These are phyloP conservation scores for Candida cerambycidarum DNA, from an alignment of 805 yeast genomes.

Conservation along the genomic window DNA sequence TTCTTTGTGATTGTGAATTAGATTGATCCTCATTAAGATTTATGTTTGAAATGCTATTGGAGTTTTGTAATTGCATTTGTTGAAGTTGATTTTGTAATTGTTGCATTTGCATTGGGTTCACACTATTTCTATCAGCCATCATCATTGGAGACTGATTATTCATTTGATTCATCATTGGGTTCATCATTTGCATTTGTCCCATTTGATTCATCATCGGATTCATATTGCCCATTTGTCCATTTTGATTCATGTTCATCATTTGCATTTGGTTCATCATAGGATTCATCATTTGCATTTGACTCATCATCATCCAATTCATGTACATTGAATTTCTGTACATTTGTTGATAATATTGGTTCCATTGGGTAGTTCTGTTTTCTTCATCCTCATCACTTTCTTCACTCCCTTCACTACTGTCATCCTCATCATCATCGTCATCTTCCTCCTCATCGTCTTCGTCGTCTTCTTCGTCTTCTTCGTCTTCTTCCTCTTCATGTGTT, in stretches of 20 bases:
- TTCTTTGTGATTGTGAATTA: not conserved
- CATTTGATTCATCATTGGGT: conserved; percentile 4
- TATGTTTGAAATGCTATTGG: not conserved
- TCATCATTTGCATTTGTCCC: conserved; percentile 6
- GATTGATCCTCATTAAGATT: not conserved
- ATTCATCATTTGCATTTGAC: conserved; percentile 9
- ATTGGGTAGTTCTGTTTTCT: conserved; percentile 28
- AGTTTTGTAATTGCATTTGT: conserved; percentile 2
- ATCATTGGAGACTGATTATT: not conserved
- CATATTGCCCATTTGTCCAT: conserved; percentile 7
- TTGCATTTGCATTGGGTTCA: not conserved
- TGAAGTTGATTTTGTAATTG: not conserved
- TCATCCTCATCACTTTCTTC: conserved; percentile 11
- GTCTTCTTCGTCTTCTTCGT: conserved; percentile 10
- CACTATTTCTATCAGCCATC: not conserved
- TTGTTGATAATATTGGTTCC: conserved; percentile 34
- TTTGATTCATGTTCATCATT: conserved; percentile 4
- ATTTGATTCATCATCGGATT: conserved; percentile 7
- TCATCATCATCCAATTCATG: conserved; percentile 12
- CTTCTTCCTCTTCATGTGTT: too few species aligned
- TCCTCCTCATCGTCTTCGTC: conserved; percentile 14
- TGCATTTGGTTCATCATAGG: conserved; percentile 14
- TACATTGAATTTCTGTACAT: conserved; percentile 18
- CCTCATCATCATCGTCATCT: conserved; percentile 12
- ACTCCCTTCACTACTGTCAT: conserved; percentile 13